phyloP scores from a whole-genome alignment of 352 stramenopile species.

The Phytophthora hybrid region DNA sequence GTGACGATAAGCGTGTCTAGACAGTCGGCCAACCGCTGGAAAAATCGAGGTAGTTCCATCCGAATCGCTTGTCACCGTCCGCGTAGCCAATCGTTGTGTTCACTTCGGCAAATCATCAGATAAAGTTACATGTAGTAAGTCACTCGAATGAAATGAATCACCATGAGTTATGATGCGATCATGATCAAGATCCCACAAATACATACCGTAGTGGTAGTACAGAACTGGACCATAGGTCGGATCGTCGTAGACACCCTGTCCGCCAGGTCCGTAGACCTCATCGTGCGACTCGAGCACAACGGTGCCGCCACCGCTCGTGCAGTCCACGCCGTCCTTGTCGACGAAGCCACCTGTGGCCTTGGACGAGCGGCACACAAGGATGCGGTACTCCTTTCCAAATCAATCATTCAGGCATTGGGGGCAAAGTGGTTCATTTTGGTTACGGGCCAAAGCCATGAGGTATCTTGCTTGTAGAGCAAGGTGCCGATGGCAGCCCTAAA shows the following conservation, averaged over 20 bases:
- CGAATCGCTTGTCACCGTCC: conserved; percentile 50
- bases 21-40: conserved; percentile 50
- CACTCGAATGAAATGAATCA: too few species aligned
- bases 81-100: conserved; percentile 50
- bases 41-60: conserved; percentile 59
- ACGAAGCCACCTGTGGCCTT: conserved; percentile 38
- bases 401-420: too few species aligned
- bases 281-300: conserved; percentile 52
- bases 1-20: conserved; percentile 1
- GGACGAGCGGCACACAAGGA: conserved; percentile 51
- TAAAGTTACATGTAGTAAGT: background rate
- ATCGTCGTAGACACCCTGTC: conserved; percentile 57
- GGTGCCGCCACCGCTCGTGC: conserved; percentile 44
- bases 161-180: too few species aligned
- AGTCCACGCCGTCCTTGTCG: conserved; percentile 42
- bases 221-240: conserved; percentile 47
- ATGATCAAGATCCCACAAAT: background rate
- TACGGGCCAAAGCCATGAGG: too few species aligned
- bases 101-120: conserved; percentile 28
- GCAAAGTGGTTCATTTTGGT: too few species aligned
- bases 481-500: too few species aligned
- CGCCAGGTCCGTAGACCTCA: conserved; percentile 51
- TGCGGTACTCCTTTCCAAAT: conserved; percentile 66
- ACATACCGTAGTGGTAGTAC: conserved; percentile 64
- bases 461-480: too few species aligned